phyloP scores from a whole-genome alignment of 805 yeast species.

The Wickerhamiella qilinensis region DNA sequence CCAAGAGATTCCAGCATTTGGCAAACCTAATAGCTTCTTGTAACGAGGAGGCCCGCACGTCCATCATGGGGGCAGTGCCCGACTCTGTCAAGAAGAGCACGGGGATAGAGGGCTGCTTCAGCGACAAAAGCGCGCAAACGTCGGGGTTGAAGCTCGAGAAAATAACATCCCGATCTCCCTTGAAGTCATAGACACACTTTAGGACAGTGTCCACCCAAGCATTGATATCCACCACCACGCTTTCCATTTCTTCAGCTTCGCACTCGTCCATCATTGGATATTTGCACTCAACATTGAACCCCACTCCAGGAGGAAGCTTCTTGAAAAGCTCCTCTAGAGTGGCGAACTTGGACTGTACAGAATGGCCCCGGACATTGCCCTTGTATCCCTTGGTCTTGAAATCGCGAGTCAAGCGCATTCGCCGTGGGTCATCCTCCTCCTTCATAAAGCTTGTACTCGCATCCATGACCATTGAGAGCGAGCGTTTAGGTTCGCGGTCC shows the following conservation, averaged over 20 bases:
- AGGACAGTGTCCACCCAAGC: conserved; percentile 79
- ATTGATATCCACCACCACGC: conserved; percentile 67
- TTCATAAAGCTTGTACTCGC: neutral
- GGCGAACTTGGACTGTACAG: conserved; percentile 84
- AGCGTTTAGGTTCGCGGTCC: neutral
- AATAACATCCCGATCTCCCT: conserved; percentile 67
- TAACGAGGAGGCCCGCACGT: conserved; percentile 68
- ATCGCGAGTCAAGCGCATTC: conserved; percentile 79
- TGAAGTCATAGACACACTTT: conserved; percentile 60
- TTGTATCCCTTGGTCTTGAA: conserved; percentile 75
- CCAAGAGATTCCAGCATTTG: conserved; percentile 76
- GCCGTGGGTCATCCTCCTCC: conserved; percentile 27
- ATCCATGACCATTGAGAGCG: neutral
- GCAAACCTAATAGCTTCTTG: conserved; percentile 88
- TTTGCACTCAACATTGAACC: conserved; percentile 87
- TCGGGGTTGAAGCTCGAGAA: conserved; percentile 94
- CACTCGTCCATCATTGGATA: conserved; percentile 94
- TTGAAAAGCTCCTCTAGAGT: conserved; percentile 72
- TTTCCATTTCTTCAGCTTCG: conserved; percentile 75
- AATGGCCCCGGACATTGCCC: conserved; percentile 80
- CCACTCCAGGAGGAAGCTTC: conserved; percentile 67
- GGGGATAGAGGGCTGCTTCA: conserved; percentile 90
- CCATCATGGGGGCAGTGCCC: conserved; percentile 78
- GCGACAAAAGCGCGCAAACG: conserved; percentile 63
- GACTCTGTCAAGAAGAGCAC: conserved; percentile 78